A percentile compares a stretch with the other conserved stretches of the same genome.
These are phyloP conservation scores for Pleurotus tuber-regium DNA, from an alignment of 768 basidiomycete genomes.

Conservation along the genomic window DNA sequence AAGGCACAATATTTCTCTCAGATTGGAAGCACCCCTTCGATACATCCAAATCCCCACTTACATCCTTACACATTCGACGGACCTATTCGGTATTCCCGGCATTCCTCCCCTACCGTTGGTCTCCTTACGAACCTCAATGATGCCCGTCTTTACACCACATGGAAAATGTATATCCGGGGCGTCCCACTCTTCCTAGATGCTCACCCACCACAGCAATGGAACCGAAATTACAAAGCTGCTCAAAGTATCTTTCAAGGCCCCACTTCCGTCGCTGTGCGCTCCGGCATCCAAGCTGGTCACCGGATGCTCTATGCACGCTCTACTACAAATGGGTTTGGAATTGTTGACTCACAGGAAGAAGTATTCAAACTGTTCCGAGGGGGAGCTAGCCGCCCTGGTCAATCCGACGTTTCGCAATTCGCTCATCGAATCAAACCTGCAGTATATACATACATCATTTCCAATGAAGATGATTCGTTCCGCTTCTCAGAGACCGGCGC, in stretches of 20 bases:
- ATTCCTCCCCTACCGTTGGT: conserved; percentile 71
- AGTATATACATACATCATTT: conserved; percentile 85
- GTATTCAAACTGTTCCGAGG: conserved; percentile 52
- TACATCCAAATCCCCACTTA: conserved; percentile 31
- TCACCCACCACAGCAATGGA: conserved; percentile 58
- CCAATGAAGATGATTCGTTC: conserved; percentile 69
- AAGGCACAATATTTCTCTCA: conserved; percentile 21
- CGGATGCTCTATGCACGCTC: conserved; percentile 71
- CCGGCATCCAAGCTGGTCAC: conserved; percentile 71
- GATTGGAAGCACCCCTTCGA: conserved; percentile 55
- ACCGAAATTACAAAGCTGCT: conserved; percentile 62
- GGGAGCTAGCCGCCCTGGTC: conserved; percentile 22
- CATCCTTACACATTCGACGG: conserved; percentile 70
- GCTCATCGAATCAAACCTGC: conserved; percentile 67
- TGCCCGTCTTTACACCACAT: conserved; percentile 69
- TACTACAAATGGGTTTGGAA: conserved; percentile 59
- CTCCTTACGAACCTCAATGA: conserved; percentile 59
- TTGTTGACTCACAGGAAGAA: conserved; percentile 48
- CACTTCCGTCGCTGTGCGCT: conserved; percentile 59
- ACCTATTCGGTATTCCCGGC: conserved; percentile 67
- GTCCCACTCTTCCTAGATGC: conserved; percentile 60
- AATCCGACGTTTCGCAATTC: conserved; percentile 13
- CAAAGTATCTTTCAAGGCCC: conserved; percentile 70
- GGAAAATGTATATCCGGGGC: conserved; percentile 71
- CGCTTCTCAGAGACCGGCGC: conserved; percentile 87